Base-by-base conservation (phyloP, 495 filamentous ascomycete species). In the Trichodelitschia bisporula region DNA sequence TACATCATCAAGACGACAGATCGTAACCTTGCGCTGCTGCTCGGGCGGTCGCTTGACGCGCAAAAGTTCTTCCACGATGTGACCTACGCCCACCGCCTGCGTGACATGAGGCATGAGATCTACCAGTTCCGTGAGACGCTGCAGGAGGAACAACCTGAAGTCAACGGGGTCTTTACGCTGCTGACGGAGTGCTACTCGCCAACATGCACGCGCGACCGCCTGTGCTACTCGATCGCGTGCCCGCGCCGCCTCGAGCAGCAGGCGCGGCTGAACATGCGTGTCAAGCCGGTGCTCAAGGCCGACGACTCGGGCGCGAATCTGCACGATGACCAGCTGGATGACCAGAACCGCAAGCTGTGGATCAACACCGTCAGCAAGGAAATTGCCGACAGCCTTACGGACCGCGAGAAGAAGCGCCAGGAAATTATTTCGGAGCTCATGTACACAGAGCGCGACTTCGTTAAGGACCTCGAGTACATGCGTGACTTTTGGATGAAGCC, bases 1-100 rank as follows among this genome's bases (percentile, higher is more conserved):
- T 78, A 76, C 43, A 95, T 95, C 40, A 93, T 95, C 46, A 75
- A 84, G 49, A 99, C 89, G 0, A 90, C 73, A 8, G 89, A 99
- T 50, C 69, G 89, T 30, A 99, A 93, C 43, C 56, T 99, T 38
- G 86, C 89, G 24, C 56, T 99, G 33, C 66, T 99, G 8, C 52
- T 99, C n/a, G 89, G 89, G 27, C 64, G 89, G 39, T 77, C 82
- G 33, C 56, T 99, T 26, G 89, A 99, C 55, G 89, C 89, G 25
- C 89, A 99, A 51, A 99, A 95, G 49, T 93, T 95, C 50, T 99
- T 99, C 48, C 89, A 95, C 49, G 89, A 99, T 64, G 89, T 95
- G 24, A 92, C 83, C 3, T 99, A 99, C 49, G 83, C 91, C 37
- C 89, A 99, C 47, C 68, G 89, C 28, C 56, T 99, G 33, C 71